Base-by-base conservation (phyloP, 2,329 filamentous ascomycete species). In the Scytalidium lignicola region DNA sequence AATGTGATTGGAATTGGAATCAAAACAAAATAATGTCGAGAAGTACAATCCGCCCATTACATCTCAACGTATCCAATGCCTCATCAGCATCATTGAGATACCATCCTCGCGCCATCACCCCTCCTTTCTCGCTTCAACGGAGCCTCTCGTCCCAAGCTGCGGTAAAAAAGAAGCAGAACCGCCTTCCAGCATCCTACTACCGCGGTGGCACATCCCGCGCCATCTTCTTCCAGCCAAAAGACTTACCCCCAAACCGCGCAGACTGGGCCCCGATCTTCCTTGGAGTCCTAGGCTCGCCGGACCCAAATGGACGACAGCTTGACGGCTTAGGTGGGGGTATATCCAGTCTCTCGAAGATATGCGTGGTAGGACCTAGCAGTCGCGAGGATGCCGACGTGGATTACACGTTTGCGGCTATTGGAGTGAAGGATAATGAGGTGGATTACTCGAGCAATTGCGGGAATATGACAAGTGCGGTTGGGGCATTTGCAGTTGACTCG, bases 361-460 rank as follows among this genome's bases (percentile, higher is more conserved):
- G 85, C 65, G 72, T 90, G 1, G 73, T 90, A 1, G 76, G 75
- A 2, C 69, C 70, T 1, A 73, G 80, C 2, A 61, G 65, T 2
- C 67, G 72, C 15, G 51, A 64, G 0, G 74, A 73, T 21, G 75
- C 74, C 0, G 78, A 88, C 54, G 72, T 88, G 12, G 80, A 87
- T 51, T 89, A 85, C 60, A 90, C 85, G 0, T 90, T 90, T 61
- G 78, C 85, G 1, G 80, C 83, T 37, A 70, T 89, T 6, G 85
- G 85, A 2, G 76, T 89, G 47, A 76, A 76, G 46, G 74, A 83
- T 56, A 69, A 70, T 3, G 67, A 70, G 26, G 73, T 90, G 2
- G 85, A 89, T 58, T 76, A 80, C 58, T 80, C 82, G 0, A 81
- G 84, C 20, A 90, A 88, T 58, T 89, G 85, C 61, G 86, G 86